Evolutionary conservation across 345 rosid species (phyloP).

Genomic region (Salix koriyanagi): DNA sequence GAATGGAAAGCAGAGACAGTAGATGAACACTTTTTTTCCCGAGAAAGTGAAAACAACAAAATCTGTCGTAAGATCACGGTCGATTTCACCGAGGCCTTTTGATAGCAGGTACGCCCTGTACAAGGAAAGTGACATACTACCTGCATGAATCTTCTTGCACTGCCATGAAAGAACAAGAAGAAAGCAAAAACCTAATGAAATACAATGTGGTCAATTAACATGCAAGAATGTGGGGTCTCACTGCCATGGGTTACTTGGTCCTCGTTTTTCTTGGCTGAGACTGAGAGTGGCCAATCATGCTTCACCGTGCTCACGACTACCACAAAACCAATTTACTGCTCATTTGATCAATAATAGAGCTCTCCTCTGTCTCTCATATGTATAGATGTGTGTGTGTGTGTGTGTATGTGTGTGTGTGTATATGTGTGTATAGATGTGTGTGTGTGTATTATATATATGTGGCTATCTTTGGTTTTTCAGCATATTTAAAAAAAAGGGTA

Average conservation of each 20-base stretch:
- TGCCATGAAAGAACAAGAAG: neutral
- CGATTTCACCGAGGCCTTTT: neutral
- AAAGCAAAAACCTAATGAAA: conserved; percentile 14
- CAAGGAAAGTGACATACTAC: neutral
- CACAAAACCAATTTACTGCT: conserved; percentile 20
- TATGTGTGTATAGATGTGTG: no score
- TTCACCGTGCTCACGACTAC: neutral
- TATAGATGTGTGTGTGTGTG: no score
- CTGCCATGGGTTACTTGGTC: neutral
- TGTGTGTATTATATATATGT: no score
- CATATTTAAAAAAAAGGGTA: no score
- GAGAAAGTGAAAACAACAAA: neutral
- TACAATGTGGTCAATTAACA: neutral
- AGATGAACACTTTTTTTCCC: neutral
- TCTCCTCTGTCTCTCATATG: no score
- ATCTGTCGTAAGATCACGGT: conserved; percentile 19
- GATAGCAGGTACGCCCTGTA: neutral
- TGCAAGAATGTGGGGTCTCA: neutral
- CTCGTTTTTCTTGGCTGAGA: neutral
- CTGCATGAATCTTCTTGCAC: neutral
- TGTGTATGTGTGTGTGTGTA: no score
- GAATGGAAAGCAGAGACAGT: neutral
- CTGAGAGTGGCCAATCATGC: conserved; percentile 16
- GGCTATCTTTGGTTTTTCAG: no score
- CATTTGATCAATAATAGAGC: neutral